A percentile compares a stretch with the other conserved stretches of the same genome.
Evolutionary conservation across 1,139 yeast genomes (phyloP).

Genomic region (Scheffersomyces parashehatae): DNA sequence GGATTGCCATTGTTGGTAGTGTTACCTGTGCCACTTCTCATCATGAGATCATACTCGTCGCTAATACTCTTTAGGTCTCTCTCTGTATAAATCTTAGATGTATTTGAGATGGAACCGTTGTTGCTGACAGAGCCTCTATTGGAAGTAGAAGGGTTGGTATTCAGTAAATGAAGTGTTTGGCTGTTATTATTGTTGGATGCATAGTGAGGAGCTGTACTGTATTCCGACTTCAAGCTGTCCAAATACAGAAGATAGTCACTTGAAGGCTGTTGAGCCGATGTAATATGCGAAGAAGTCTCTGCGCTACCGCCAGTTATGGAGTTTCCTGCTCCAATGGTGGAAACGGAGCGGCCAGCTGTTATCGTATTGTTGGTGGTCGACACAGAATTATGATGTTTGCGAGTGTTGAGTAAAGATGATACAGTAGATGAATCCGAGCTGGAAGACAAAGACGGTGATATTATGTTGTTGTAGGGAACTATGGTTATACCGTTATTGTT

Average conservation of each 20-base stretch:
- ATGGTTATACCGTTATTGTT: constrained; percentile 16
- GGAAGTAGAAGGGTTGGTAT: constrained; percentile 8
- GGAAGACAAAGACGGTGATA: constrained; percentile 21
- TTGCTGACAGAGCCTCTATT: constrained; percentile 7
- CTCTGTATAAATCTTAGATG: constrained; percentile 11
- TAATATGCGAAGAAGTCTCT: no score
- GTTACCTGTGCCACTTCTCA: constrained; percentile 2
- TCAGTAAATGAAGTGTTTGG: constrained; percentile 14
- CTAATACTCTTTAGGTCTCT: constrained; percentile 7
- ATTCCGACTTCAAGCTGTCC: constrained; percentile 11
- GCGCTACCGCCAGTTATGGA: no score
- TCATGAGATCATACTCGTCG: constrained; percentile 6
- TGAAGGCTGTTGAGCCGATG: constrained; percentile 1
- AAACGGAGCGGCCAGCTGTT: no score
- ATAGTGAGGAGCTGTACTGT: not conserved
- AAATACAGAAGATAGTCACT: constrained; percentile 23
- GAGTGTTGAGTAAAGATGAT: constrained; percentile 1
- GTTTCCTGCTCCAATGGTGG: no score
- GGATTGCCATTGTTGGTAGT: constrained; percentile 1
- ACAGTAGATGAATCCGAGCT: constrained; percentile 9
- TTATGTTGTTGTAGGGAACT: constrained; percentile 21
- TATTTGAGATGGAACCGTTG: constrained; percentile 1
- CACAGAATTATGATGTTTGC: not conserved
- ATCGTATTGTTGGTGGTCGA: not conserved
- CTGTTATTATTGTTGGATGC: constrained; percentile 6